Conservation (phyloP, 2,329 filamentous ascomycete genomes). For the Periconia macrospinosa region DNA sequence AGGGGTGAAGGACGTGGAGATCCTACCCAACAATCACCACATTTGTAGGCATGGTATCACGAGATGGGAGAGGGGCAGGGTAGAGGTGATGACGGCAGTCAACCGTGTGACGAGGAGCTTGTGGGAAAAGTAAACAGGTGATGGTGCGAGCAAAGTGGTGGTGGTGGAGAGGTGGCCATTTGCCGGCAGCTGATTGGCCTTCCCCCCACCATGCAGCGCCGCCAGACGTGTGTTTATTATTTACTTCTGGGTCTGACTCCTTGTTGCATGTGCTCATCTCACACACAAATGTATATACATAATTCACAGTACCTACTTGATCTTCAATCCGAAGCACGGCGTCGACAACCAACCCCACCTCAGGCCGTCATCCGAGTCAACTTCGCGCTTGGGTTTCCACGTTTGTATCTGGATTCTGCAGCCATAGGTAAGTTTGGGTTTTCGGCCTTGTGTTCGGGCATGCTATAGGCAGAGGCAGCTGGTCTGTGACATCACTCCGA, state of each 20-base stretch:
- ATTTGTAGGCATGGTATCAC: constrained; percentile 23
- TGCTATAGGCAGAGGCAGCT: neutral
- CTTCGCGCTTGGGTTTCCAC: neutral
- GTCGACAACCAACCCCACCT: neutral
- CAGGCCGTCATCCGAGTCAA: neutral
- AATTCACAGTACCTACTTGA: neutral
- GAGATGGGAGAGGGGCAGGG: neutral
- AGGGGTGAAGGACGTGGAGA: neutral
- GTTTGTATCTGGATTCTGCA: neutral
- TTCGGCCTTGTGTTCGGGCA: neutral
- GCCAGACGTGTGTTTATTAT: constrained; percentile 14
- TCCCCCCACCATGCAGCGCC: neutral
- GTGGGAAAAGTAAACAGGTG: neutral
- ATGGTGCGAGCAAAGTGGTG: neutral
- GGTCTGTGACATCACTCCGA: constrained; percentile 7
- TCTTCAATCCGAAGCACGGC: neutral
- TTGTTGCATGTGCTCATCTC: neutral
- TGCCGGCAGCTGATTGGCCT: neutral
- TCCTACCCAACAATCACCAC: constrained; percentile 54
- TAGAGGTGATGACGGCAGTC: neutral
- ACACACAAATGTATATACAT: neutral
- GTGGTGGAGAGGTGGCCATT: neutral
- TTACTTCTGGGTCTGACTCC: neutral
- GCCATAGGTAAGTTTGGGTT: neutral
- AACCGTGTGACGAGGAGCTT: neutral